Conservation (phyloP, 1,284 basidiomycete species). For the Peniophora sp. region DNA sequence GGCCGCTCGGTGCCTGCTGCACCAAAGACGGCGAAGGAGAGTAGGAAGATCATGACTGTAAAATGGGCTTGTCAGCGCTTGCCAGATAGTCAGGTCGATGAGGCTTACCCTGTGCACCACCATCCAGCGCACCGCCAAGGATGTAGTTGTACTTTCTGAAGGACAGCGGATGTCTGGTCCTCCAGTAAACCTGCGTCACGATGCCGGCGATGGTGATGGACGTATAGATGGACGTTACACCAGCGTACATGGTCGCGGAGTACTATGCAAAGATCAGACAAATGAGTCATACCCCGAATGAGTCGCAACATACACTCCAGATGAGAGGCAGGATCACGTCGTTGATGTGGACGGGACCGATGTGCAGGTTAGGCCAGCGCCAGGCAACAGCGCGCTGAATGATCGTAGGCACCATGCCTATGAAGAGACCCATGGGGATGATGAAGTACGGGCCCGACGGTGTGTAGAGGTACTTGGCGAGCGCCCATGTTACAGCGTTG, state of each 20-base stretch:
- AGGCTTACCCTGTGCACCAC: conserved; percentile 41
- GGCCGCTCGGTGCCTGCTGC: conserved; percentile 43
- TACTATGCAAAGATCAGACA: conserved; percentile 2
- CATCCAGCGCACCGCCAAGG: conserved; percentile 58
- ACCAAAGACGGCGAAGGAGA: conserved; percentile 64
- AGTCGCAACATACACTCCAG: not conserved
- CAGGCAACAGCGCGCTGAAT: conserved; percentile 22
- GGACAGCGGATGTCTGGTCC: no score
- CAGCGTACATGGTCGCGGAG: conserved; percentile 18
- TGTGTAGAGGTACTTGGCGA: conserved; percentile 52
- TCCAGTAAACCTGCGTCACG: conserved; percentile 40
- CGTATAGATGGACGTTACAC: conserved; percentile 45
- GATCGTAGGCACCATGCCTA: conserved; percentile 42
- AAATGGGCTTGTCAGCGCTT: no score
- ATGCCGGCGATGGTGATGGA: conserved; percentile 47
- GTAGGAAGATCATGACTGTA: conserved; percentile 51
- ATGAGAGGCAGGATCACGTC: not conserved
- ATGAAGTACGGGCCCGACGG: conserved; percentile 44
- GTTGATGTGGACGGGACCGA: not conserved
- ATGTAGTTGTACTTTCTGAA: conserved; percentile 59
- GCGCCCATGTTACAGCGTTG: conserved; percentile 56
- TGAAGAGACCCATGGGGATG: conserved; percentile 42
- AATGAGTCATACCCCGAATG: conserved; percentile 8
- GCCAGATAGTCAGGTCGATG: no score
- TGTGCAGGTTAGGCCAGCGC: not conserved